A percentile compares a stretch with the other conserved stretches of the same genome.
Evolutionary conservation across 352 stramenopile species (phyloP).

Genomic region (Pythium guiyangense): DNA sequence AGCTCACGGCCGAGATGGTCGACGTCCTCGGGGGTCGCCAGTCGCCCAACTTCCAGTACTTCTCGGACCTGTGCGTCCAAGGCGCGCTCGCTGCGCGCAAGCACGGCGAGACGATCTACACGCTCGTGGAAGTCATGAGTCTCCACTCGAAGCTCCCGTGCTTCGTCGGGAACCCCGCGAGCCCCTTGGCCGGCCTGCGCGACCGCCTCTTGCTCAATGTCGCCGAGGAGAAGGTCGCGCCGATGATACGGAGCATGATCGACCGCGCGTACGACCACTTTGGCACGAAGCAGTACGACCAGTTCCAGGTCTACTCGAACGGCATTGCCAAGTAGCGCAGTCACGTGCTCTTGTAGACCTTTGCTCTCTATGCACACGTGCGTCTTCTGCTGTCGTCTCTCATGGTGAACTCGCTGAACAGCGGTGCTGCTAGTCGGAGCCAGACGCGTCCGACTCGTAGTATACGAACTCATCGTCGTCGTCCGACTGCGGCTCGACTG

Average conservation of each 20-base stretch:
- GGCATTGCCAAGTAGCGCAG: conserved; percentile 44
- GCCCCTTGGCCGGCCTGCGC: conserved; percentile 36
- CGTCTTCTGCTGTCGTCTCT: too few relatives aligned
- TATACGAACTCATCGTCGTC: conserved; percentile 3
- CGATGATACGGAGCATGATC: conserved; percentile 89
- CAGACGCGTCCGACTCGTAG: neutral
- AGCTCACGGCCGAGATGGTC: conserved; percentile 95
- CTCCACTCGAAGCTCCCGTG: conserved; percentile 75
- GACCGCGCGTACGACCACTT: conserved; percentile 94
- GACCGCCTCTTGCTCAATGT: conserved; percentile 73
- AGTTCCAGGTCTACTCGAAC: conserved; percentile 92
- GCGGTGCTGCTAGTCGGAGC: neutral
- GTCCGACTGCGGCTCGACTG: neutral
- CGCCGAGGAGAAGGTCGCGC: conserved; percentile 47
- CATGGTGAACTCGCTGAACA: too few relatives aligned
- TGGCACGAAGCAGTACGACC: conserved; percentile 94
- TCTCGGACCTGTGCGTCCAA: conserved; percentile 92
- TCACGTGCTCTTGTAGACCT: too few relatives aligned
- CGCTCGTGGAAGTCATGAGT: conserved; percentile 95
- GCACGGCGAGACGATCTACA: conserved; percentile 92
- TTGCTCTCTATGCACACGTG: too few relatives aligned
- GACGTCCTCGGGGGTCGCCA: conserved; percentile 91
- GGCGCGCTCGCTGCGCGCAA: conserved; percentile 90
- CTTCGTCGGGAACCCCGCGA: conserved; percentile 37
- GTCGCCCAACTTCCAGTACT: conserved; percentile 91